Conservation (phyloP, 1,284 basidiomycete species). For the Trichosporon inkin region DNA sequence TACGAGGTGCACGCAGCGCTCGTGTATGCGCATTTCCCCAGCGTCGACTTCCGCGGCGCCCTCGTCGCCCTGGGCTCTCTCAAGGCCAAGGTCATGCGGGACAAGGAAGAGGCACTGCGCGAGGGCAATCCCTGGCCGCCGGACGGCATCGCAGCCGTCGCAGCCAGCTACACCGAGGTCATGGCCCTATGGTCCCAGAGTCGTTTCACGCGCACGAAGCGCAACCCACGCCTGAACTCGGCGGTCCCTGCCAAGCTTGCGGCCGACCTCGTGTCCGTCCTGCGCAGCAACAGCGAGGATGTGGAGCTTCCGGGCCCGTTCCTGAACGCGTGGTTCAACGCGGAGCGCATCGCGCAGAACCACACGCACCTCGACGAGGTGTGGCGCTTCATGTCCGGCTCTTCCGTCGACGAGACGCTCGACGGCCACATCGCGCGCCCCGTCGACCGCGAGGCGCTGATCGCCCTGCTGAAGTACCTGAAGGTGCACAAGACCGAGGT, state of each 20-base stretch:
- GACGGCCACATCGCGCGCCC: neutral
- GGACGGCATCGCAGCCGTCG: neutral
- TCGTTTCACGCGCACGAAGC: neutral
- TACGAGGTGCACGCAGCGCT: slow-evolving; percentile 5
- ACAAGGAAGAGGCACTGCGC: neutral
- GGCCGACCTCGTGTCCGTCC: slow-evolving; percentile 3
- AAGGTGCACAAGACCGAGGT: slow-evolving; percentile 3
- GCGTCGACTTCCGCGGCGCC: slow-evolving; percentile 10
- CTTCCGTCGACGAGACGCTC: slow-evolving; percentile 3
- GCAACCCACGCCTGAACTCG: slow-evolving; percentile 4
- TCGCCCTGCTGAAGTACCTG: slow-evolving; percentile 8
- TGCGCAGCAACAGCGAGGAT: neutral
- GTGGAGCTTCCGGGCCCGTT: neutral
- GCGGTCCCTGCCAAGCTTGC: slow-evolving; percentile 2
- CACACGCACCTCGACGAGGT: neutral
- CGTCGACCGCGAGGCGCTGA: neutral
- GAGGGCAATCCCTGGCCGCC: neutral
- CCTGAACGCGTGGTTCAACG: slow-evolving; percentile 11
- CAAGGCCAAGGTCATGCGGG: neutral
- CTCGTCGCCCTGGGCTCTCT: slow-evolving; percentile 5
- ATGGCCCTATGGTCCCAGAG: slow-evolving; percentile 9
- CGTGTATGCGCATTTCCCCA: slow-evolving; percentile 2
- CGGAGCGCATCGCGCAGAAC: slow-evolving; percentile 13
- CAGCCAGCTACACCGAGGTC: slow-evolving; percentile 5
- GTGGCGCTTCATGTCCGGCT: neutral